Evolutionary conservation across 2,329 filamentous ascomycete genomes (phyloP), one percentile per base, ranked within the genome.

Genomic region (Intubia oerlemansii): DNA sequence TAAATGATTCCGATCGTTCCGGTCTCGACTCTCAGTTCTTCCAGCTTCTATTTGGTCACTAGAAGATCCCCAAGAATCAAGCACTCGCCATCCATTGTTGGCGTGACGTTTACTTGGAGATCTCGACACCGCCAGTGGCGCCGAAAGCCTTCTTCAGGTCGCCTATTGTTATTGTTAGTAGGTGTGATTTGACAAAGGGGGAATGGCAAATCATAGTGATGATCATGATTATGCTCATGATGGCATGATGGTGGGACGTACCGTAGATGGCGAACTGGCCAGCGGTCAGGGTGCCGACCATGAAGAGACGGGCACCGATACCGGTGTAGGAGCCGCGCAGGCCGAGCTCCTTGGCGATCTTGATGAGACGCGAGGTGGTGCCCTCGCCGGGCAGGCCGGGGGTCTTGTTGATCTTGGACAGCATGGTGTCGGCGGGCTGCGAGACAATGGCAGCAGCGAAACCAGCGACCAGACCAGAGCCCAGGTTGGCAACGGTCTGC

Each of bases 361-460:
- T 81, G 59, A 81, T 62, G 43, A 84, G 54, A 52, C 77, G 71
- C 52, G 56, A 60, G 46, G 65, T 66, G 44, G 74, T 82, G 46
- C 77, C 66, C 61, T 84, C 76, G 56, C 77, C 77, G 40, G 77
- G 76, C 37, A 65, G 56, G 54, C 75, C 77, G 57, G 74, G 71
- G 53, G 73, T 77, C 72, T 82, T 84, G 72, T 84, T 84, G 63
- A 84, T 82, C 66, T 81, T 82, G 57, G 61, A 69, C 42, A 84
- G 68, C 76, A 84, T 82, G 46, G 77, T 84, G 52, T 84, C 77
- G 47, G 77, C 77, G 42, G 77, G 77, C 59, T 84, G 77, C 37
- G 77, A 84, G 47, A 84, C 64, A 45, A 81, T 48, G 48, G 77
- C 77, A 41, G 77, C 77, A 43, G 76, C 76, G 56, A 84, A 76